These are phyloP conservation scores for Amanita inopinata DNA, from an alignment of 768 basidiomycete genomes.

Conservation along the genomic window DNA sequence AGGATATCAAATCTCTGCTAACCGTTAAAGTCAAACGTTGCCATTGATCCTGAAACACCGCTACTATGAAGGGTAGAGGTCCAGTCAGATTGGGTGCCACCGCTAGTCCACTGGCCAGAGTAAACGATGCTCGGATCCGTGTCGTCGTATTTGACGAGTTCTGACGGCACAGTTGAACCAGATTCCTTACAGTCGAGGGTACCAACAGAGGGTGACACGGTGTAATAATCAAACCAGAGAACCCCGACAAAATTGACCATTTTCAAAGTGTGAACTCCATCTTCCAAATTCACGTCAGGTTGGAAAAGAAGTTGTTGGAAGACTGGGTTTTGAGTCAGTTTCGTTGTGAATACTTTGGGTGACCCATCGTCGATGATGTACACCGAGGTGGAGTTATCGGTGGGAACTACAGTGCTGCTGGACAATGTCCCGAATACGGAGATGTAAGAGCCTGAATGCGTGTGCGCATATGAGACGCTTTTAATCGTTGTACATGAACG, in stretches of 20 bases:
- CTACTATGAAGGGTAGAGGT: not conserved
- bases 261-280: not conserved
- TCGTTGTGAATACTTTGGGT: not conserved
- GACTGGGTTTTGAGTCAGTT: not conserved
- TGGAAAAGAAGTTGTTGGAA: slow-evolving; percentile 1
- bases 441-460: not conserved
- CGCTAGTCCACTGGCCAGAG: not conserved
- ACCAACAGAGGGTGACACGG: not conserved
- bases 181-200: no score
- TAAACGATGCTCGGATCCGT: not conserved
- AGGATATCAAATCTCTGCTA: no score
- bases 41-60: no score
- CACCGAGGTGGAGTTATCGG: no score
- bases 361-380: not conserved
- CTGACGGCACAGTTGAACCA: no score
- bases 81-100: not conserved
- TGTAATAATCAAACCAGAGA: not conserved
- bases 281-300: not conserved
- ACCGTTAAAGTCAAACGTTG: not conserved
- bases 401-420: not conserved
- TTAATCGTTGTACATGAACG: not conserved
- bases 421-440: not conserved
- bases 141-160: slow-evolving; percentile 1
- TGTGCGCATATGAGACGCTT: not conserved
- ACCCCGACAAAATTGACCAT: not conserved